Evolutionary conservation across 1,284 basidiomycete species (phyloP), one percentile per base, ranked within the genome.

Genomic region (Mycosarcoma mackinlayi): DNA sequence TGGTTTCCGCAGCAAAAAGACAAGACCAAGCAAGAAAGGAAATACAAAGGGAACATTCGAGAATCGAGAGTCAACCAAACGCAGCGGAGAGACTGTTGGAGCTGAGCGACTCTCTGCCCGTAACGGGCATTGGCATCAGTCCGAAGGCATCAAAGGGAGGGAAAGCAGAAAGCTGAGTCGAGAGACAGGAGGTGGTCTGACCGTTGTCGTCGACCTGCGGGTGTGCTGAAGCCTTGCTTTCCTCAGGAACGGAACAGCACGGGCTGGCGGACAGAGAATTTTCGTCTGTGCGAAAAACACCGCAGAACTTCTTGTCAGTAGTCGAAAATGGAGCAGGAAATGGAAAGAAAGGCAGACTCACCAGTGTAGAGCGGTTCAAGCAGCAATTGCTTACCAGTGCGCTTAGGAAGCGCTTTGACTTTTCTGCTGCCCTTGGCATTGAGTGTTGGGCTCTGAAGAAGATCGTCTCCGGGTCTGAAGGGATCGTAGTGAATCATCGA

Each of bases 61-160:
- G 10, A 13, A 8, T 3, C n/a, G 1, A 13, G 10, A 18, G n/a
- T 56, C 44, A 66, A 25, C 63, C 52, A 23, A 66, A 60, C 9
- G 63, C 63, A 23, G 63, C 53, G 21, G 63, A 66, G 16, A 66
- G 63, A 14, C 63, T 66, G 52, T 66, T 66, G 16, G 42, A 47
- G 21, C 40, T 28, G 38, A 66, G 44, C 5, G 37, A 44, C n/a
- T 66, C 63, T 35, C 46, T 50, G 19, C 44, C 45, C 14, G 54
- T 24, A 18, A 25, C 2, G 5, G 48, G 56, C 42, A 55, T 28
- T 34, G 48, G 48, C 18, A 21, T 53, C 52, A 38, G 57, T 56
- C 52, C 52, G 35, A 56, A 44, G 21, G 52, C 55, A 39, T 60
- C 63, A 30, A 42, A 60, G 11, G 48, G 57, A 34, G 44, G 52